Base-by-base conservation (phyloP, 768 basidiomycete species). In the Kwoniella sp. region DNA sequence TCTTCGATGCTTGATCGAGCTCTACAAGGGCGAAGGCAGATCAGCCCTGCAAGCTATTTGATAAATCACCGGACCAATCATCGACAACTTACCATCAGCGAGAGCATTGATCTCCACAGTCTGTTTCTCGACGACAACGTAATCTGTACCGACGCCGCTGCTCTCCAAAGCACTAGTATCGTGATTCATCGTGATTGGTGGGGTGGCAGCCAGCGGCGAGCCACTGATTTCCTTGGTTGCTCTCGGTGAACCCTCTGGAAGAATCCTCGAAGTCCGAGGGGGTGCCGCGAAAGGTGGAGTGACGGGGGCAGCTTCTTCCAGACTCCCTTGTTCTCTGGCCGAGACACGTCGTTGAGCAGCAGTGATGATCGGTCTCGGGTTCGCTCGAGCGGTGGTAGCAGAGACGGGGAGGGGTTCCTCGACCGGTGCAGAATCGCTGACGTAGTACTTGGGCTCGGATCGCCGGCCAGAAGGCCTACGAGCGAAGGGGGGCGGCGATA, bases 101-200 rank as follows among this genome's bases (percentile, higher is more conserved):
- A 92, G 86, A 17, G 87, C 86, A 77, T 91, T 92, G 77, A 97
- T 91, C 77, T 98, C 94, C 1, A 97, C 90, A 1, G 90, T 90
- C 54, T 88, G 85, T 58, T 99, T 92, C 47, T 89, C 93, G 1
- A 98, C 90, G 0, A 99, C 85, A 0, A 98, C 95, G 71, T 99
- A 99, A 73, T 98, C 95, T 56, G 74, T 73, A 1, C 77, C 79
- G 9, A 82, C 72, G 55, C 70, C 52, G 57, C 64, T 58, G 25
- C 49, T 53, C 19, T 72, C 67, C 48, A 72, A 12, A 17, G 70
- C 67, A 54, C 68, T 70, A 17, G 66, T 70, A 37, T 71, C 68
- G 24, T 53, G 58, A 8, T 46, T 48, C 65, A 68, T 65, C 4
- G 72, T 72, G 58, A 79, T 68, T 0, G 74, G 73, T 1, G 74